Conservation (phyloP, 768 basidiomycete genomes). For the Mycena galericulata region DNA sequence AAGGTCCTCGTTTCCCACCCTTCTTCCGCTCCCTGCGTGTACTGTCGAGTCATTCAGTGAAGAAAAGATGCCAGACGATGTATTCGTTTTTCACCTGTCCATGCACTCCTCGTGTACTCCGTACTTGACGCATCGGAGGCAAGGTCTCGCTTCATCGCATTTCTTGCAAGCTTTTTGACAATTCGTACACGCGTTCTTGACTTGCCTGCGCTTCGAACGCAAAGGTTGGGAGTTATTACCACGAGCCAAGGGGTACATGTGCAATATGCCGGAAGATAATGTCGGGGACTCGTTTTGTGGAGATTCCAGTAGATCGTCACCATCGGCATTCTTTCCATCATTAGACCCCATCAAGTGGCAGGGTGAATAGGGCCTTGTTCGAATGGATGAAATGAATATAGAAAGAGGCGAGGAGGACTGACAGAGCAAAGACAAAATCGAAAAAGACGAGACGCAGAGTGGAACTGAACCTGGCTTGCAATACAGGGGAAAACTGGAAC, state of each 20-base stretch:
- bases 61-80: not conserved
- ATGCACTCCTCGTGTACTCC: constrained; percentile 86
- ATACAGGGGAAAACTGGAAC: not conserved
- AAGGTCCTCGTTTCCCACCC: constrained; percentile 72
- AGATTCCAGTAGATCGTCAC: constrained; percentile 48
- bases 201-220: constrained; percentile 77
- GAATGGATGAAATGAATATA: too few relatives aligned
- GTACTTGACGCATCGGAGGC: constrained; percentile 93
- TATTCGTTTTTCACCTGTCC: constrained; percentile 71
- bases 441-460: constrained; percentile 13
- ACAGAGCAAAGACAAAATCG: constrained; percentile 14
- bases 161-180: constrained; percentile 95
- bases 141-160: constrained; percentile 89
- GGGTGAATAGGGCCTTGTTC: constrained; percentile 23
- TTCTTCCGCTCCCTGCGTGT: constrained; percentile 74
- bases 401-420: too few relatives aligned
- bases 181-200: constrained; percentile 92
- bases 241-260: constrained; percentile 77
- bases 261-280: constrained; percentile 69
- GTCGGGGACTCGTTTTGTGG: constrained; percentile 51
- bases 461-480: not conserved
- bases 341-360: constrained; percentile 47
- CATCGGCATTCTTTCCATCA: constrained; percentile 47
- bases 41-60: constrained; percentile 45
- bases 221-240: constrained; percentile 35